These are phyloP conservation scores for Takashimella tepidaria DNA, from an alignment of 1,284 basidiomycete species.

Conservation along the genomic window DNA sequence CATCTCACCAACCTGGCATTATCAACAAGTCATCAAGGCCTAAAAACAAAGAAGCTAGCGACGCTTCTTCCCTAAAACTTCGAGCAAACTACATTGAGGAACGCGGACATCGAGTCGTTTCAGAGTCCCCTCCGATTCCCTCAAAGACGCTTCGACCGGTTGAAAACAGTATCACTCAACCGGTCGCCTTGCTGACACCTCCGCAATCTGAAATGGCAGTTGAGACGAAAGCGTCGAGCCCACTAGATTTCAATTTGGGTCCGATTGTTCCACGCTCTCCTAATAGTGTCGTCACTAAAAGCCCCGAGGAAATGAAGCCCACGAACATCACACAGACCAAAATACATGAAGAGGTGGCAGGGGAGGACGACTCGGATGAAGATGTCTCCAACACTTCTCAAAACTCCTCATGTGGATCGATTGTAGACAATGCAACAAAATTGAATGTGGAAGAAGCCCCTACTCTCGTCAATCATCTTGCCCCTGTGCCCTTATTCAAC, in stretches of 20 bases:
- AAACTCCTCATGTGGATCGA: neutral
- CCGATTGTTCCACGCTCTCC: no score
- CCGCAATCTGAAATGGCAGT: neutral
- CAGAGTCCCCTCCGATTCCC: neutral
- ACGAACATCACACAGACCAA: no score
- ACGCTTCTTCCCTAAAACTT: no score
- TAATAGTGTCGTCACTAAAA: neutral
- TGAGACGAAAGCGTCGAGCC: neutral
- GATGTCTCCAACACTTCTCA: neutral
- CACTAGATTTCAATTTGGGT: neutral
- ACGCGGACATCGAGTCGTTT: neutral
- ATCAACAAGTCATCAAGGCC: neutral
- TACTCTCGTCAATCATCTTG: no score
- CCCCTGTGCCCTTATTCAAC: constrained; percentile 6
- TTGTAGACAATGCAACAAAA: neutral
- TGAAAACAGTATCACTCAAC: neutral
- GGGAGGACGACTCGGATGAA: neutral
- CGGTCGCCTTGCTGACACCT: neutral
- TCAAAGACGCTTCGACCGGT: neutral
- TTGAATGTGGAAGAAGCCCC: no score
- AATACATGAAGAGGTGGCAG: neutral
- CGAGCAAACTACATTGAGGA: no score
- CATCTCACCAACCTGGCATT: neutral
- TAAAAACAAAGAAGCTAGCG: no score
- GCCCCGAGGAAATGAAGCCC: neutral